These are phyloP conservation scores for Lachancea fermentati DNA, from an alignment of 805 yeast genomes.

Conservation along the genomic window DNA sequence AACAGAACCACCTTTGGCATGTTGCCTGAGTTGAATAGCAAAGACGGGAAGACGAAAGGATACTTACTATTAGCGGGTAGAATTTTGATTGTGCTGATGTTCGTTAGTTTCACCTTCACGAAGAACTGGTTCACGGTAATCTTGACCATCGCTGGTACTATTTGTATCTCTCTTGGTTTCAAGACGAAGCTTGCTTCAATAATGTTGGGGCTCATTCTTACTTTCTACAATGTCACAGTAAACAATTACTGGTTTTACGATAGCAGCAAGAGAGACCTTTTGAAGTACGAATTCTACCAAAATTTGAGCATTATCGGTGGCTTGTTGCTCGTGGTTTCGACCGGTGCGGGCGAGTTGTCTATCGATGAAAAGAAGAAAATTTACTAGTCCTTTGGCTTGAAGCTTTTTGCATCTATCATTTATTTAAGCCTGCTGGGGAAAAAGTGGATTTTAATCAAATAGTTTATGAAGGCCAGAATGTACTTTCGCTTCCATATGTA, in stretches of 20 bases:
- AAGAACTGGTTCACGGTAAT: conserved; percentile 65
- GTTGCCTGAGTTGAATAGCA: conserved; percentile 51
- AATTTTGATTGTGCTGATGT: conserved; percentile 74
- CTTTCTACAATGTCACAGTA: conserved; percentile 67
- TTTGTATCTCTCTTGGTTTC: conserved; percentile 83
- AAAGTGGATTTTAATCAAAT: no score
- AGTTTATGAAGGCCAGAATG: no score
- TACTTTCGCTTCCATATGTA: no score
- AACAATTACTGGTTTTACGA: conserved; percentile 88
- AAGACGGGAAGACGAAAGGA: conserved; percentile 57
- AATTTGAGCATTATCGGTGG: conserved; percentile 95
- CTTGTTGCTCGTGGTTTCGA: conserved; percentile 77
- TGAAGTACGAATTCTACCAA: conserved; percentile 92
- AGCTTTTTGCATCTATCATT: no score
- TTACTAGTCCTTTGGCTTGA: conserved; percentile 46
- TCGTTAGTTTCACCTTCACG: conserved; percentile 76
- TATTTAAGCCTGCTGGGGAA: no score
- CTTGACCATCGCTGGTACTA: conserved; percentile 63
- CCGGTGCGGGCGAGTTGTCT: conserved; percentile 94
- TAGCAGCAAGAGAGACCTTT: conserved; percentile 68
- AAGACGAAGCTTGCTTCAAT: conserved; percentile 87
- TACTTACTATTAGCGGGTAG: conserved; percentile 85
- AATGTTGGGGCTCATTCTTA: conserved; percentile 57
- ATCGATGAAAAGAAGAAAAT: conserved; percentile 94
- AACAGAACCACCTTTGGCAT: conserved; percentile 50